phyloP scores from a whole-genome alignment of 2,329 filamentous ascomycete species.

The Alternaria atra region DNA sequence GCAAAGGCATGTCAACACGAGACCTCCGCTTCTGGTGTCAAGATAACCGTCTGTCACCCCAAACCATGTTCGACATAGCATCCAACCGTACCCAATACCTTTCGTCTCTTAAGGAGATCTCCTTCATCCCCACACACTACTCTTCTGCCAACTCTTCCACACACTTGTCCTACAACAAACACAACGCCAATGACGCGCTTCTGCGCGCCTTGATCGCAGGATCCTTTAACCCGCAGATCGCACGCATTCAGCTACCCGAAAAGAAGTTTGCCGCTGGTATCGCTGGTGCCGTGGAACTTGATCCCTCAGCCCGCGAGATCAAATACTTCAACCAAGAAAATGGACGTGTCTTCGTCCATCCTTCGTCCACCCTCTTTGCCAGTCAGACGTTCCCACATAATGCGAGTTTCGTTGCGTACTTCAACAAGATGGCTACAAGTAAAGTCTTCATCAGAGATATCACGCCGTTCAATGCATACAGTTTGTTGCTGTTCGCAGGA shows the following conservation, averaged over 20 bases:
- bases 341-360: constrained; percentile 87
- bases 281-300: constrained; percentile 88
- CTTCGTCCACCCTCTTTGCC: constrained; percentile 84
- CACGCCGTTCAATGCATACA: constrained; percentile 92
- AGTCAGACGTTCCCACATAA: constrained; percentile 79
- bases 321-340: constrained; percentile 77
- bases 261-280: constrained; percentile 92
- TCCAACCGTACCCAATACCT: constrained; percentile 88
- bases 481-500: constrained; percentile 86
- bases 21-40: constrained; percentile 81
- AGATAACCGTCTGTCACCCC: constrained; percentile 82
- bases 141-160: constrained; percentile 37
- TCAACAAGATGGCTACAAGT: constrained; percentile 87
- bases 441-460: constrained; percentile 93
- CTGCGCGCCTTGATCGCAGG: constrained; percentile 60
- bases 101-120: constrained; percentile 83
- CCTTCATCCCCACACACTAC: constrained; percentile 69
- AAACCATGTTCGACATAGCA: constrained; percentile 87
- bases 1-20: constrained; percentile 64
- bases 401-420: constrained; percentile 85
- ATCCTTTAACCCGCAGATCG: constrained; percentile 77
- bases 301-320: constrained; percentile 90
- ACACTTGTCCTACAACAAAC: constrained; percentile 56
- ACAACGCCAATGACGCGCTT: constrained; percentile 57
- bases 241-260: constrained; percentile 90